Conservation (phyloP, 768 basidiomycete genomes). For the Mrakia blollopis region DNA sequence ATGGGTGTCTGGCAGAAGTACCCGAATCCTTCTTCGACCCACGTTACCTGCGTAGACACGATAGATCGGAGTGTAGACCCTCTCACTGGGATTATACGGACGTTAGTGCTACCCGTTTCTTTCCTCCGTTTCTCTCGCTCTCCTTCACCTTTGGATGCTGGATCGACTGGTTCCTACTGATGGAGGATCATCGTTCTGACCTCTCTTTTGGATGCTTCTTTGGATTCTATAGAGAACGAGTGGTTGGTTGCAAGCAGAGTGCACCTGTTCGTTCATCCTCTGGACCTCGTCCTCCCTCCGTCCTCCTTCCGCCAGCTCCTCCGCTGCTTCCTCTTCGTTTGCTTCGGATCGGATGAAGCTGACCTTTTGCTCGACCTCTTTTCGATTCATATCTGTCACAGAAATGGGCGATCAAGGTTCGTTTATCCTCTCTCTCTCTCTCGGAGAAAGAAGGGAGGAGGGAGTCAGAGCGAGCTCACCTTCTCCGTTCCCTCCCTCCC, state of each 20-base stretch:
- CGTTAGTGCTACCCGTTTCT: slow-evolving; percentile 20
- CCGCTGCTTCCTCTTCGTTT: no score
- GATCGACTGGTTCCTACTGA: no score
- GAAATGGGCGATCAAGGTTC: slow-evolving; percentile 84
- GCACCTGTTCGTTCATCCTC: slow-evolving; percentile 51
- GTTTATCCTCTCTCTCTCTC: slow-evolving; percentile 37
- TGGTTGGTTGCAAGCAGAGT: slow-evolving; percentile 82
- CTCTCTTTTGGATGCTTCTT: background rate
- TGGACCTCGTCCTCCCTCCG: background rate
- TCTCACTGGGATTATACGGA: slow-evolving; percentile 29
- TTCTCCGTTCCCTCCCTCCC: slow-evolving; percentile 10
- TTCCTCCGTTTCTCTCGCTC: background rate
- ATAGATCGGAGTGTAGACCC: slow-evolving; percentile 30
- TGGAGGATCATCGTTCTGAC: background rate
- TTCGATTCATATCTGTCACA: background rate
- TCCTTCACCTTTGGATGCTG: background rate
- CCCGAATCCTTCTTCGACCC: slow-evolving; percentile 28
- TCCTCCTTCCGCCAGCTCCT: no score
- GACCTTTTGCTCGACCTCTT: background rate
- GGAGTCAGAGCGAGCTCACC: background rate
- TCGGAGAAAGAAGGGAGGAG: background rate
- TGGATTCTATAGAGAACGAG: slow-evolving; percentile 16
- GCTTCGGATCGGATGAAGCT: background rate
- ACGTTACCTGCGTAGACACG: slow-evolving; percentile 31
- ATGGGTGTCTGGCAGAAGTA: slow-evolving; percentile 34